A percentile compares a stretch with the other conserved stretches of the same genome.
These are phyloP conservation scores for Hyaloscypha variabilis DNA, from an alignment of 495 filamentous ascomycete species.

Conservation along the genomic window DNA sequence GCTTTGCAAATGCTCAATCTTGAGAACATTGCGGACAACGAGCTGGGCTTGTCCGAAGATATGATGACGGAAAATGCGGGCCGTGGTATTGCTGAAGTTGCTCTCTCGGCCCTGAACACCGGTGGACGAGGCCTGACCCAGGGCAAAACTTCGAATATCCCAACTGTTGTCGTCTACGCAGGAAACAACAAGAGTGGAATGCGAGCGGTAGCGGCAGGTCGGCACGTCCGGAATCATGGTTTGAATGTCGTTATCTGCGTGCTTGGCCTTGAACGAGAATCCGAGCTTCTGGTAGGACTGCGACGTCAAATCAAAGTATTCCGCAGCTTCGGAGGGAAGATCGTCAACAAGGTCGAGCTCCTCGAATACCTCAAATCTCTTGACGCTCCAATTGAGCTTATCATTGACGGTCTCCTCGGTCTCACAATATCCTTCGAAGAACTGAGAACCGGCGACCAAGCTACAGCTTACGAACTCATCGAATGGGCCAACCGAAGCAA, in stretches of 20 bases:
- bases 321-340: constrained; percentile 72
- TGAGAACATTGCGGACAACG: constrained; percentile 82
- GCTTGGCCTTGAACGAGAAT: constrained; percentile 76
- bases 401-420: constrained; percentile 87
- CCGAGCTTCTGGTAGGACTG: constrained; percentile 73
- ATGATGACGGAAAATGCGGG: constrained; percentile 92
- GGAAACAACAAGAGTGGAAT: constrained; percentile 88
- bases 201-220: constrained; percentile 80
- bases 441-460: constrained; percentile 78
- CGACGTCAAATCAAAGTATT: constrained; percentile 76
- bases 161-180: constrained; percentile 78
- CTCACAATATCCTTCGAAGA: constrained; percentile 84
- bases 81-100: constrained; percentile 82
- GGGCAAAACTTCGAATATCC: constrained; percentile 44
- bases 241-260: constrained; percentile 78
- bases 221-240: constrained; percentile 82
- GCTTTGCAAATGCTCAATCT: constrained; percentile 87
- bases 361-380: constrained; percentile 47
- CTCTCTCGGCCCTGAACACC: constrained; percentile 62
- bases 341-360: constrained; percentile 58
- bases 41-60: constrained; percentile 83
- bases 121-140: constrained; percentile 46
- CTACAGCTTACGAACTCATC: constrained; percentile 78
- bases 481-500: constrained; percentile 85
- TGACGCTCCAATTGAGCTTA: constrained; percentile 63